Evolutionary conservation across 805 yeast genomes (phyloP).

Genomic region (Kodamaea leandrae): DNA sequence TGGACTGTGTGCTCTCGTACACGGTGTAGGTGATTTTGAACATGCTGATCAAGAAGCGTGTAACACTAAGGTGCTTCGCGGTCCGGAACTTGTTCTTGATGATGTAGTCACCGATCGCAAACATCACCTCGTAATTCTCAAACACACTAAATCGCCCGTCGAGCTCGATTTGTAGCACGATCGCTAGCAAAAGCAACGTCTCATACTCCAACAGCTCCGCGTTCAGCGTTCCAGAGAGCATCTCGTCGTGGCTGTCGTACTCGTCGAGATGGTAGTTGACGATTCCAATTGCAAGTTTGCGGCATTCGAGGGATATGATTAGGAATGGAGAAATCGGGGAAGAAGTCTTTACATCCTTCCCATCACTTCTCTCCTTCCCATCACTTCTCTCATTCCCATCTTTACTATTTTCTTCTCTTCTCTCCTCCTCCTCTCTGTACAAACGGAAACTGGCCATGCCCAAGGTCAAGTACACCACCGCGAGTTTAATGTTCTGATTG

Average conservation of each 20-base stretch:
- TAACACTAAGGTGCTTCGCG: slow-evolving; percentile 18
- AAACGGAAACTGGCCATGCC: slow-evolving; percentile 22
- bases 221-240: slow-evolving; percentile 11
- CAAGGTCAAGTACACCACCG: slow-evolving; percentile 23
- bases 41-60: slow-evolving; percentile 25
- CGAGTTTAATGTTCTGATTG: slow-evolving; percentile 20
- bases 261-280: slow-evolving; percentile 41
- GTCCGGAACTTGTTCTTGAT: slow-evolving; percentile 19
- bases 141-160: slow-evolving; percentile 39
- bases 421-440: background rate
- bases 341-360: slow-evolving; percentile 17
- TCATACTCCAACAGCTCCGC: slow-evolving; percentile 26
- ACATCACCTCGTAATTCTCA: slow-evolving; percentile 42
- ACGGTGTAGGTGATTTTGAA: slow-evolving; percentile 36
- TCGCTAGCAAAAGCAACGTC: slow-evolving; percentile 31
- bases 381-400: background rate
- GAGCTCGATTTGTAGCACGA: slow-evolving; percentile 37
- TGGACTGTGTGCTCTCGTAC: slow-evolving; percentile 48
- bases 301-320: slow-evolving; percentile 29
- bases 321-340: too few relatives aligned
- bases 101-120: slow-evolving; percentile 39
- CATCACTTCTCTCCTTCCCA: background rate
- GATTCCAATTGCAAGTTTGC: slow-evolving; percentile 36
- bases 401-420: slow-evolving; percentile 1
- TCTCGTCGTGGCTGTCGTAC: slow-evolving; percentile 28